Evolutionary conservation across 352 stramenopile genomes (phyloP).

Genomic region (Phytophthora hibernalis): DNA sequence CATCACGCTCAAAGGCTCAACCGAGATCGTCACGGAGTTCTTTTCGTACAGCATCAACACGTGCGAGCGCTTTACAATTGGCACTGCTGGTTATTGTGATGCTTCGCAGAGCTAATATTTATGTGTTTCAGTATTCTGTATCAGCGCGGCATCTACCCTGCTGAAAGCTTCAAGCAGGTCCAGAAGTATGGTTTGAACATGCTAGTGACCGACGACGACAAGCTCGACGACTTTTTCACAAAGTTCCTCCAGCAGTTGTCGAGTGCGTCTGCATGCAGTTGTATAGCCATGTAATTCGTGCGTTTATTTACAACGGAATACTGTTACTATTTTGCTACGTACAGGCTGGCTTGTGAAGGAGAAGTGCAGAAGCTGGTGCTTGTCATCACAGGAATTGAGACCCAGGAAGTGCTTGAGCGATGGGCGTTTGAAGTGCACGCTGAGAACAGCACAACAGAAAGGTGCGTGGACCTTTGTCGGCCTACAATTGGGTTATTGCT

Average conservation of each 20-base stretch:
- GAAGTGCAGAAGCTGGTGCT: slow-evolving; percentile 98
- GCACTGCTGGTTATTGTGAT: slow-evolving; percentile 3
- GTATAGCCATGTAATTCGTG: not conserved
- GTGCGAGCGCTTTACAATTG: slow-evolving; percentile 36
- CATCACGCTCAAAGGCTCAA: slow-evolving; percentile 99
- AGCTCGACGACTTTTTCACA: slow-evolving; percentile 95
- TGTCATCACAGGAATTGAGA: slow-evolving; percentile 98
- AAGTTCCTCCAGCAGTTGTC: slow-evolving; percentile 94
- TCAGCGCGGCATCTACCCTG: slow-evolving; percentile 98
- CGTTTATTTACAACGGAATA: not conserved
- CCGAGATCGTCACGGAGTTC: slow-evolving; percentile 99
- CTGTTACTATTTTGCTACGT: not conserved
- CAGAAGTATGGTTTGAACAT: slow-evolving; percentile 99
- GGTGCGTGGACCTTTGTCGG: slow-evolving; percentile 33
- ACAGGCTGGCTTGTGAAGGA: slow-evolving; percentile 94
- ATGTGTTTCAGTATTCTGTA: slow-evolving; percentile 87
- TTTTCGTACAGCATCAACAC: slow-evolving; percentile 99
- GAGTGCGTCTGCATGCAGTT: slow-evolving; percentile 45
- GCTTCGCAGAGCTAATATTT: slow-evolving; percentile 14
- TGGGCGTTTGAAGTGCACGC: slow-evolving; percentile 98
- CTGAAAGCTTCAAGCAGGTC: slow-evolving; percentile 98
- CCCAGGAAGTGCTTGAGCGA: slow-evolving; percentile 96
- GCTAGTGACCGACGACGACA: slow-evolving; percentile 97
- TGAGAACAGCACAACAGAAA: slow-evolving; percentile 47
- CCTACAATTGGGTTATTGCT: not conserved